These are phyloP conservation scores for Scutellaria galericulata DNA, from an alignment of 257 asterid genomes.

Conservation along the genomic window DNA sequence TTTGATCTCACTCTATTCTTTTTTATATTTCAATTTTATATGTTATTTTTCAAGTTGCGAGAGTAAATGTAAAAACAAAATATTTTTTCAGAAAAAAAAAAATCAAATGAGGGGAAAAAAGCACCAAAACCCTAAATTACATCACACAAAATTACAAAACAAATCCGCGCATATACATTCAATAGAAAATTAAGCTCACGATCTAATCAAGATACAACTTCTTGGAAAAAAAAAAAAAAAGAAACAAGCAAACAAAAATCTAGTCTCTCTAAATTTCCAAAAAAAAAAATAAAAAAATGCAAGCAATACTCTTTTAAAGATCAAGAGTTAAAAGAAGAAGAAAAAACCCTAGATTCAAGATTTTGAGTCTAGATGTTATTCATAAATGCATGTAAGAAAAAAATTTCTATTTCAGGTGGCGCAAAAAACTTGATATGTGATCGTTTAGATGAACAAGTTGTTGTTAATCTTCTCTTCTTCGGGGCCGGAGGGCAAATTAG, in stretches of 20 bases:
- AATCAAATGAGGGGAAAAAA: neutral
- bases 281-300: conserved; percentile 1
- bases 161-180: neutral
- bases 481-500: conserved; percentile 63
- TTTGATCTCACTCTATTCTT: no score
- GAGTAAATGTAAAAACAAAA: no score
- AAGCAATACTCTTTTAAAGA: neutral
- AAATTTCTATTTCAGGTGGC: conserved; percentile 56
- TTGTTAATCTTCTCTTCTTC: conserved; percentile 49
- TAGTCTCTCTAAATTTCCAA: conserved; percentile 2
- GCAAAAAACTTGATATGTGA: conserved; percentile 34
- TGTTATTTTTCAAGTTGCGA: no score
- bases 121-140: neutral
- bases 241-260: neutral
- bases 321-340: neutral
- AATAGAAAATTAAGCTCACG: neutral
- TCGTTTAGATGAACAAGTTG: conserved; percentile 36
- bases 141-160: neutral
- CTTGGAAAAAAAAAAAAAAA: conserved; percentile 8
- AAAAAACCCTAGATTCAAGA: neutral
- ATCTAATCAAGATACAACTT: neutral
- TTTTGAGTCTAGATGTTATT: conserved; percentile 17
- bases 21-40: no score
- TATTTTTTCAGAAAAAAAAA: no score
- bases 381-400: conserved; percentile 46